Evolutionary conservation across 2,329 filamentous ascomycete species (phyloP).

Genomic region (Aspergillus spinulosporus): DNA sequence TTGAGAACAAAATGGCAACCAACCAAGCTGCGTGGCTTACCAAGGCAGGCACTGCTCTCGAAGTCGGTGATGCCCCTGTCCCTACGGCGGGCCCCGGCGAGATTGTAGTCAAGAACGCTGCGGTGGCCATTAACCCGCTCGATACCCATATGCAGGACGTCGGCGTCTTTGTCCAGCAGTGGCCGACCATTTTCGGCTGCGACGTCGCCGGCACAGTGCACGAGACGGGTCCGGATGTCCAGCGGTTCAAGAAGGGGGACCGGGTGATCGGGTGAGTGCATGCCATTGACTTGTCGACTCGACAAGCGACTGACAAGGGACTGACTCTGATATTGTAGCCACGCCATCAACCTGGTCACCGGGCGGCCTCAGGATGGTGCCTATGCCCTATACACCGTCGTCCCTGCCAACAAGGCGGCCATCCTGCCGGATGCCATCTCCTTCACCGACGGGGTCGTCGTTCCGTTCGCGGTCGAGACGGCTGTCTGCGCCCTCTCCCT

Average conservation of each 20-base stretch:
- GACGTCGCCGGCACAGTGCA: conserved; percentile 51
- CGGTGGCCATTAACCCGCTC: conserved; percentile 47
- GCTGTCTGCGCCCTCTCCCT: conserved; percentile 32
- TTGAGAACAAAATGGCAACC: background rate
- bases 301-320: too few relatives aligned
- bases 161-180: conserved; percentile 18
- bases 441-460: conserved; percentile 37
- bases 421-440: conserved; percentile 35
- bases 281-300: background rate
- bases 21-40: conserved; percentile 22
- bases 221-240: conserved; percentile 41
- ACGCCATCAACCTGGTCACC: conserved; percentile 27
- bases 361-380: conserved; percentile 24
- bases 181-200: conserved; percentile 37
- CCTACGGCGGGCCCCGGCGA: conserved; percentile 37
- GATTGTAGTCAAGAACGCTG: conserved; percentile 44
- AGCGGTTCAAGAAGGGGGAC: conserved; percentile 30
- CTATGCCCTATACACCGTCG: conserved; percentile 34
- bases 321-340: background rate
- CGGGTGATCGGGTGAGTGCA: conserved; percentile 26
- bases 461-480: conserved; percentile 38
- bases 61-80: conserved; percentile 42
- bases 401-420: conserved; percentile 23
- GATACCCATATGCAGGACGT: conserved; percentile 42
- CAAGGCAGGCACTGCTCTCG: conserved; percentile 24